Evolutionary conservation across 192 early-diverging fungal genomes (phyloP), one percentile per base, ranked within the genome.

Genomic region (Spinellus fusiger): DNA sequence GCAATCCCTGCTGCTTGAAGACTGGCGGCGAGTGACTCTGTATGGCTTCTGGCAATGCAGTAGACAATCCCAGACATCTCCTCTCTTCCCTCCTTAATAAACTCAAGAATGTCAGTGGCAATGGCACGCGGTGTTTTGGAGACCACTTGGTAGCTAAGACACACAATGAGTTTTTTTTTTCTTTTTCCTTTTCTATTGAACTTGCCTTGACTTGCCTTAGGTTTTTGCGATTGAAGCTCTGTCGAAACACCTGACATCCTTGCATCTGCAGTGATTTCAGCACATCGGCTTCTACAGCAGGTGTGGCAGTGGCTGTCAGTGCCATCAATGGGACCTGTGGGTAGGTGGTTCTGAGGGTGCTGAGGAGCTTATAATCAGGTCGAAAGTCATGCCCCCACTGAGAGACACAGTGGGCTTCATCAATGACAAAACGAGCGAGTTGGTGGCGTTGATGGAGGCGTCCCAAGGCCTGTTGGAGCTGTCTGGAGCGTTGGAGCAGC

Each of bases 371-470:
- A 35, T 51, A 53, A 37, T 62, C 81, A 0, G 77, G 87, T 40
- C 90, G 72, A 59, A 93, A 93, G 50, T 89, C 91, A 59, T 92
- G 90, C 0, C 86, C 89, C 92, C 92, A 93, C 70, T 91, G 89
- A 46, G 85, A 85, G 23, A 89, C 70, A 57, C 92, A 93, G 61
- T 93, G 92, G 0, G 80, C 89, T 61, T 93, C 92, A 65, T 93
- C 92, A 25, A 93, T 76, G 23, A 88, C 54, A 52, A 89, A 72
- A 35, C 84, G 74, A 32, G 75, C 62, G 16, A 84, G 51, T 57
- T 89, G 89, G 18, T 70, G 68, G n/a, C 76, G 78, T 9, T 78
- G 80, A 56, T 81, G 76, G 29, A 93, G 65, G 38, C 82, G 75
- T 68, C 92, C 89, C 1, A 89, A 86, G 5, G 88, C 82, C 28